A percentile compares a stretch with the other conserved stretches of the same genome.
These are phyloP conservation scores for Venturia nashicola DNA, from an alignment of 2,329 filamentous ascomycete genomes.

Conservation along the genomic window DNA sequence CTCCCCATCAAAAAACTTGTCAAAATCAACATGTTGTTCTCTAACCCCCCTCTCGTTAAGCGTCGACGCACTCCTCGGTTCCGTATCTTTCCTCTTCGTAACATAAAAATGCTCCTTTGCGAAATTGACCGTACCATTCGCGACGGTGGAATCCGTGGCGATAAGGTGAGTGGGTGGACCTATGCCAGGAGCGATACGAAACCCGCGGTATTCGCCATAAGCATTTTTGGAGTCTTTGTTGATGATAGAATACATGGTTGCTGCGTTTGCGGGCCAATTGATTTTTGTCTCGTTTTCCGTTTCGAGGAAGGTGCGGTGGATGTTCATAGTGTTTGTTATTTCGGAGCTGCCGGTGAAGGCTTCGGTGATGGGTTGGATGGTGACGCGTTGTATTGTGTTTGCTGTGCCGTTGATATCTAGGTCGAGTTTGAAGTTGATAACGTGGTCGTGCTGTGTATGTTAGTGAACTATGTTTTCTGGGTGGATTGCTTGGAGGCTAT, in stretches of 20 bases:
- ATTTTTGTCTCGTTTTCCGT: constrained; percentile 37
- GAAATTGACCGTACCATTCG: constrained; percentile 22
- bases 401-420: constrained; percentile 18
- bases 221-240: constrained; percentile 35
- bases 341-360: constrained; percentile 19
- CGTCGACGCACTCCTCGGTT: constrained; percentile 25
- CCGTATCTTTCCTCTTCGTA: constrained; percentile 33
- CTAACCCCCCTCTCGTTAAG: constrained; percentile 24
- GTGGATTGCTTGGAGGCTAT: constrained; percentile 24
- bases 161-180: constrained; percentile 24
- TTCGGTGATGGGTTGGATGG: constrained; percentile 16
- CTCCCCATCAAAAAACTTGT: constrained; percentile 32
- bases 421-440: constrained; percentile 29
- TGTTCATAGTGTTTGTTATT: constrained; percentile 19
- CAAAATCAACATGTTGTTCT: constrained; percentile 33
- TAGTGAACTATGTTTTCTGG: constrained; percentile 17
- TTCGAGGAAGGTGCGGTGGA: constrained; percentile 18
- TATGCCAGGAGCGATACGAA: constrained; percentile 29
- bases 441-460: constrained; percentile 17
- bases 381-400: constrained; percentile 17
- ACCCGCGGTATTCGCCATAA: constrained; percentile 38
- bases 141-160: constrained; percentile 25
- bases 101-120: constrained; percentile 29
- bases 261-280: constrained; percentile 35
- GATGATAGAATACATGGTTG: constrained; percentile 32